A percentile compares a stretch with the other conserved stretches of the same genome.
These are phyloP conservation scores for Jimgerdemannia flammicorona DNA, from an alignment of 192 early-diverging fungal genomes.

Conservation along the genomic window DNA sequence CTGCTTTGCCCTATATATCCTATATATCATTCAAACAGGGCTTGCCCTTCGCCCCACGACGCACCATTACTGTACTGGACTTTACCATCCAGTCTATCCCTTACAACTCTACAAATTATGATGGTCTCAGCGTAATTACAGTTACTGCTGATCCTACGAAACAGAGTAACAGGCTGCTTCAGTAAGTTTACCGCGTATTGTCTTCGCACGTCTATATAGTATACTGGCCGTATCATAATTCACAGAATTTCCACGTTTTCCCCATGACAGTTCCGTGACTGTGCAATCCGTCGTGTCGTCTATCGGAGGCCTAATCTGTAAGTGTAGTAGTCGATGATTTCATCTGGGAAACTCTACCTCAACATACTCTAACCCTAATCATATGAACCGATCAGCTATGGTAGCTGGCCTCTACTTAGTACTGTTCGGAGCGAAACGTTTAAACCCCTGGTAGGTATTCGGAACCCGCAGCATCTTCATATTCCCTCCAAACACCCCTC, in stretches of 20 bases:
- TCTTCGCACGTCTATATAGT: not conserved
- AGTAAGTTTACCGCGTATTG: not conserved
- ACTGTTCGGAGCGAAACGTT: not conserved
- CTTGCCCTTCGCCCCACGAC: not conserved
- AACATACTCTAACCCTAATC: not conserved
- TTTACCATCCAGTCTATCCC: not conserved
- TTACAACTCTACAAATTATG: not conserved
- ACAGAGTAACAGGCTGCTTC: not conserved
- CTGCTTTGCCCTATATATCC: not conserved
- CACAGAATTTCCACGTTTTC: not conserved
- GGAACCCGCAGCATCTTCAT: not conserved
- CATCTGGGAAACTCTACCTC: not conserved
- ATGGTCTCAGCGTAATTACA: not conserved
- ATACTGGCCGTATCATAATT: not conserved
- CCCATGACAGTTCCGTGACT: not conserved
- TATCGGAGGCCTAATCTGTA: not conserved
- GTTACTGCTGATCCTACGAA: not conserved
- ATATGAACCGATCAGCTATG: not conserved
- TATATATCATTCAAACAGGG: not conserved
- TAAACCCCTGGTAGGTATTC: not conserved
- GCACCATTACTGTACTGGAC: not conserved
- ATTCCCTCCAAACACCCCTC: not conserved
- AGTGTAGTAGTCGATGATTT: not conserved
- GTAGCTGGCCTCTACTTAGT: not conserved
- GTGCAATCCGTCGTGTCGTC: not conserved